phyloP scores from a whole-genome alignment of 202 grass and related monocot genomes.

The Zoysia matrella region DNA sequence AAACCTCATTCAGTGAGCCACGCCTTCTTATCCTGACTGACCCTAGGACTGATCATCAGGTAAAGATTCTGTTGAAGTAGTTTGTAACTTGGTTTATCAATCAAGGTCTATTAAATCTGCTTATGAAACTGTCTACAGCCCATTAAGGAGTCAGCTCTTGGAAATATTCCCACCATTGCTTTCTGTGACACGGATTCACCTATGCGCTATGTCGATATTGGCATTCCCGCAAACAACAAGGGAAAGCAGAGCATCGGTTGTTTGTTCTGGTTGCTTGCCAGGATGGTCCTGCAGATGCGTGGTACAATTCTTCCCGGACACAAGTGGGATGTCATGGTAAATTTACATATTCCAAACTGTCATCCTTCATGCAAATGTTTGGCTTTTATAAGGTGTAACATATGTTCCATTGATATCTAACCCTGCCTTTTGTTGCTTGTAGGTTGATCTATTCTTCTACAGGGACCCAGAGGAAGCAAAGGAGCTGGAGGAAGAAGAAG shows the following conservation, averaged over 20 bases:
- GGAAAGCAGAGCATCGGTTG: slow-evolving; percentile 96
- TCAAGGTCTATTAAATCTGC: neutral
- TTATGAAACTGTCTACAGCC: slow-evolving; percentile 52
- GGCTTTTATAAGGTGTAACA: neutral
- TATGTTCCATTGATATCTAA: neutral
- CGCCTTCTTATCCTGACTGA: slow-evolving; percentile 94
- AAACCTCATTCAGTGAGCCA: slow-evolving; percentile 87
- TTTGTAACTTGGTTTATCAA: neutral
- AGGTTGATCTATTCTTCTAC: slow-evolving; percentile 99
- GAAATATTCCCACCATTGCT: slow-evolving; percentile 97
- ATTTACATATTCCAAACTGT: neutral
- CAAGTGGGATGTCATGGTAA: slow-evolving; percentile 96
- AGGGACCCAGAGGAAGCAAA: no score
- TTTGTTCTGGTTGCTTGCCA: slow-evolving; percentile 83
- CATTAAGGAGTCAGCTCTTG: slow-evolving; percentile 93
- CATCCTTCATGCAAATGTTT: neutral
- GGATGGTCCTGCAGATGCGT: slow-evolving; percentile 97
- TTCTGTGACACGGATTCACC: no score
- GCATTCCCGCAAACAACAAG: slow-evolving; percentile 99
- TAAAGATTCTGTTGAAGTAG: slow-evolving; percentile 20
- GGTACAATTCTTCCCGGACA: slow-evolving; percentile 83
- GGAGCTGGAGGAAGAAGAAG: slow-evolving; percentile 84
- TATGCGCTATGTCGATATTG: no score
- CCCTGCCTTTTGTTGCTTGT: neutral
- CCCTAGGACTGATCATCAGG: slow-evolving; percentile 95